A percentile compares a stretch with the other conserved stretches of the same genome.
phyloP scores from a whole-genome alignment of 2,329 filamentous ascomycete species.

The Dendrostoma leiphaemia region DNA sequence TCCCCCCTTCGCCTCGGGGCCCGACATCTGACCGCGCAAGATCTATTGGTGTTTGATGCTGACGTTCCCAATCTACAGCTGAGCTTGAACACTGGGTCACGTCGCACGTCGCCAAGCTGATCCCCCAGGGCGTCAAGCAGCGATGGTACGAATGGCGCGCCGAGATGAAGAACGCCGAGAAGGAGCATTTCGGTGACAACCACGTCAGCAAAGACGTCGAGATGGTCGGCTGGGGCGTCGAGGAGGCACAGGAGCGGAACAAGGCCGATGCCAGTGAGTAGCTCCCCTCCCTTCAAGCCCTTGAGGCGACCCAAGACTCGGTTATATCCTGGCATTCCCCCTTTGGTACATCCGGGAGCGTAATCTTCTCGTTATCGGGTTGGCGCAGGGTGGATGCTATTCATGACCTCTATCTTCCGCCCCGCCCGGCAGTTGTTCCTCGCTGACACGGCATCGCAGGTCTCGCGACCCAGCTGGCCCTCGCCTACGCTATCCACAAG shows the following conservation, averaged over 20 bases:
- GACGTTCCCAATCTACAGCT: too few species aligned
- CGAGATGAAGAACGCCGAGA: slow-evolving; percentile 45
- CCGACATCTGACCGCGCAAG: too few species aligned
- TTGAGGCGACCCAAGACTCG: too few species aligned
- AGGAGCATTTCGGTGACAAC: slow-evolving; percentile 40
- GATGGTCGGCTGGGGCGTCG: slow-evolving; percentile 58
- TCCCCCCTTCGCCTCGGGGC: too few species aligned
- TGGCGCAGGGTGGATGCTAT: too few species aligned
- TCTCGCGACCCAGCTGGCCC: slow-evolving; percentile 76
- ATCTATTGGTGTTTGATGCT: too few species aligned
- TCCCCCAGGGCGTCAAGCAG: slow-evolving; percentile 59
- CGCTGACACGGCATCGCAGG: slow-evolving; percentile 36
- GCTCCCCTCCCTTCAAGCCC: too few species aligned
- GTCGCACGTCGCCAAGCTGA: slow-evolving; percentile 53
- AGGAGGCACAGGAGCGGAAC: slow-evolving; percentile 60
- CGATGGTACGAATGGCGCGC: slow-evolving; percentile 49
- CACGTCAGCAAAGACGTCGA: slow-evolving; percentile 46
- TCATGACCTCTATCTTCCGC: not conserved
- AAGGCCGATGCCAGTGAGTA: slow-evolving; percentile 74
- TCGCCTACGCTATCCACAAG: slow-evolving; percentile 97
- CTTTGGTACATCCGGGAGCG: too few species aligned
- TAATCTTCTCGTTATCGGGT: too few species aligned
- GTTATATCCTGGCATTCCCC: too few species aligned
- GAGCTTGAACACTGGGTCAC: slow-evolving; percentile 67
- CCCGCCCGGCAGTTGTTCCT: not conserved